Base-by-base conservation (phyloP, 306 rosid genomes). In the Alnus rubra region DNA sequence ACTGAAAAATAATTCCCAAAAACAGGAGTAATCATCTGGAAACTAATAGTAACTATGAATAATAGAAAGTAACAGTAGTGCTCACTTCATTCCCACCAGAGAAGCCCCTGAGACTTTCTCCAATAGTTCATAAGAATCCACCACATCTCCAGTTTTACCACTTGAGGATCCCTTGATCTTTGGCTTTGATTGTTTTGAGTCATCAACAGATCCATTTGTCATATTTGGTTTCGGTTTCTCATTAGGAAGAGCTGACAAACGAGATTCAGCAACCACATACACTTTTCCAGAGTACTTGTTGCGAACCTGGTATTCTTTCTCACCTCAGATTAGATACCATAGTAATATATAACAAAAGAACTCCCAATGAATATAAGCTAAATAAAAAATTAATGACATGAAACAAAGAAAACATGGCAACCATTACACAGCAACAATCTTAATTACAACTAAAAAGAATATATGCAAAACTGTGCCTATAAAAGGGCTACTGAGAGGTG, bases 11-110 rank as follows among this genome's bases (percentile, higher is more conserved):
- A 39, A 68, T 68, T 68, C 51, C 49, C 72, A 18, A 1, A 1
- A n/a, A 62, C 6, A 15, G 16, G 2, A 62, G 69, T 16, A 62
- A 35, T 59, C 35, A 78, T 80, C 76, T 74, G 47, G 31, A 79
- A 35, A 79, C 28, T 62, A 37, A 79, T 23, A 54, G 1, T 53
- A 83, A 76, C 31, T 13, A 33, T 15, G 14, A 75, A 47, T 16
- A 50, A 74, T 23, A 23, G 28, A 4, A 54, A 39, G 78, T 49
- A 82, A 82, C 69, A 77, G 80, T 73, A 78, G 55, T 74, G 37
- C 97, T 94, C 77, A 95, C 98, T 89, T 92, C 84, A n/a, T 85
- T 74, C 97, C 98, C 76, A 90, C 97, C 30, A 95, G 79, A 2
- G 96, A 87, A 75, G 92, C 84, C 82, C 98, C 97, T 3, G 80